Evolutionary conservation across 1,284 basidiomycete genomes (phyloP), one percentile per base, ranked within the genome.

Genomic region (Malassezia sp.): DNA sequence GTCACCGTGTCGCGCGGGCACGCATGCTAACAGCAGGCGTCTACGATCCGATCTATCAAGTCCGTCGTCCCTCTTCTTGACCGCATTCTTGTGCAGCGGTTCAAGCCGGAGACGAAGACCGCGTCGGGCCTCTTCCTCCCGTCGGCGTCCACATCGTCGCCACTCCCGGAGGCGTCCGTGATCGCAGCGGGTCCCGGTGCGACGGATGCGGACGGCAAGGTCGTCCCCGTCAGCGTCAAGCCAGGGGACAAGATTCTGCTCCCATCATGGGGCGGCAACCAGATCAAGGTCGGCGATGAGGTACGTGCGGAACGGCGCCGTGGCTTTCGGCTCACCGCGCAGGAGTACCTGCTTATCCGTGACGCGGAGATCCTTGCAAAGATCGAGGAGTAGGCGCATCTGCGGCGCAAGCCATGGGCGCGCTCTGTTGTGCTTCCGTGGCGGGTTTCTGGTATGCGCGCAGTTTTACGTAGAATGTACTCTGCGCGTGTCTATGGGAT

Each of bases 271-370:
- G 91, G 91, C 46, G 91, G 91, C 14, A 89, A 83, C 72, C 73
- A 84, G 15, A 90, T 97, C 75, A 97, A 96, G 75, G 81, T 97
- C 43, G 90, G 89, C 48, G 91, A 97, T 24, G 90, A 96, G 71
- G 89, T 88, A 66, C 61, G 84, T 78, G n/a, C n/a, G n/a, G n/a
- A n/a, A n/a, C n/a, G n/a, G n/a, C n/a, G n/a, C n/a, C n/a, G n/a
- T 38, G 36, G 22, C 22, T 38, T 5, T 9, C 36, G 22, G 11
- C 18, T 5, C 15, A 30, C 21, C 11, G 29, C 22, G 26, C 66
- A 90, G 87, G 91, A 96, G 73, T 97, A 85, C 76, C 84, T 80
- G 75, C 75, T 96, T 52, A 95, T 93, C 81, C 85, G 84, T 73
- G 91, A 96, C 74, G 75, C 81, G 28, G 91, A 96, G 70, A 95